Base-by-base conservation (phyloP, 192 early-diverging fungal species). In the Thamnidium elegans region DNA sequence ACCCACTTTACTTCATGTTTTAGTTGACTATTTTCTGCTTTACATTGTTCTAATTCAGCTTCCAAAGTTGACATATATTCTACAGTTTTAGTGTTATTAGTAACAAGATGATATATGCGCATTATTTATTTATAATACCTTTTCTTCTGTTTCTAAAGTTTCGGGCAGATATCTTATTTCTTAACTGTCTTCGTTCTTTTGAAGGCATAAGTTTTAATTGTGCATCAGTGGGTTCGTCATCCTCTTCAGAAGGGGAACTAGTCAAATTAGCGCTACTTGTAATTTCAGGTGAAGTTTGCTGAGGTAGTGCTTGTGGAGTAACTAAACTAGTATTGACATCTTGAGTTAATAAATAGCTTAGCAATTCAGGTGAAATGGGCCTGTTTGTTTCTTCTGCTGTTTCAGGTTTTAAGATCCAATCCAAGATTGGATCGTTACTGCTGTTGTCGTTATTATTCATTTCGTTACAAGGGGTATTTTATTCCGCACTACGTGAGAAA, bases 151-250 rank as follows among this genome's bases (percentile, higher is more conserved):
- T 81, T 47, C 92, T 81, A 73, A 94, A 94, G 75, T 91, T 92
- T 67, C 91, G 79, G 19, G 92, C 92, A 19, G 88, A 90, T 36
- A 94, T 86, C 69, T 94, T 94, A 79, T 94, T 94, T 55, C 92
- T 80, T 71, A 92, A 73, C 77, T 91, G 90, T 21, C 92, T 82
- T 34, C 90, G 80, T 73, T 94, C 89, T 71, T 88, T 91, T 15
- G 87, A 81, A 10, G 84, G 75, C 74, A 93, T 75, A 19, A 76
- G 78, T 46, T 86, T 87, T 56, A 86, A 65, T 63, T 90, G 85
- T 42, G 44, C 53, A 30, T 62, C 53, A 20, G 61, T 62, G 4
- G 67, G 53, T 43, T 69, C 67, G 13, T 58, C 65, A 36, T 62
- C 67, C 17, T 69, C 67, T 39, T 50, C 48, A 50, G 45, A 51